Base-by-base conservation (phyloP, 2,329 filamentous ascomycete species). In the Hypoxylon sp. region DNA sequence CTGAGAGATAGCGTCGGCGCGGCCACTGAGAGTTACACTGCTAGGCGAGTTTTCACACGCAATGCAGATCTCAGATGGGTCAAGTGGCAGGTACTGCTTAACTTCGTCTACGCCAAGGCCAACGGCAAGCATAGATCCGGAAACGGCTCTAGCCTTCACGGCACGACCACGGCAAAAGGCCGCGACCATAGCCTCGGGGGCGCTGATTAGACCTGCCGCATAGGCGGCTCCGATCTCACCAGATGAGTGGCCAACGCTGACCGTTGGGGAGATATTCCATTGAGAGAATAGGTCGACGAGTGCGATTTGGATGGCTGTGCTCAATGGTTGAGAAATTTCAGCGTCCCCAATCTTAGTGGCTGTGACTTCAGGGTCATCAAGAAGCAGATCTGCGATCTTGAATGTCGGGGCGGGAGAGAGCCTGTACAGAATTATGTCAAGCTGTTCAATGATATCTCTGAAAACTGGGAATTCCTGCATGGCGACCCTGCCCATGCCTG, bases 21-120 rank as follows among this genome's bases (percentile, higher is more conserved):
- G 82, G 6, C 84, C 84, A 17, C 83, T 83, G 47, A 84, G 83
- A 6, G 86, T 79, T 17, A 83, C 82, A 66, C 86, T 83, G n/a
- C 82, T 76, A 2, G 75, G 64, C 2, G 85, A 81, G 48, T 81
- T 79, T 3, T 82, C 80, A 50, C 78, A 80, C 21, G 78, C 72
- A 19, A 83, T 75, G 66, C 79, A 75, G 7, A 79, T 75, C 0
- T 85, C 48, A 6, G 76, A 73, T 0, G 75, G 72, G 1, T 69
- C 57, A 6, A 75, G 53, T 2, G 24, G 27, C n/a, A 52, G n/a
- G 39, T 73, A 74, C 7, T 62, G 50, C 8, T 63, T 29, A 3
- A 76, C 74, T 0, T 75, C 73, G 0, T 70, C 57, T 6, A 65
- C 69, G 10, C 74, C 74, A 1, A 79, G 60, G 0, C 78, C 77